Conservation (phyloP, 306 rosid genomes). For the Cajanus cajan region DNA sequence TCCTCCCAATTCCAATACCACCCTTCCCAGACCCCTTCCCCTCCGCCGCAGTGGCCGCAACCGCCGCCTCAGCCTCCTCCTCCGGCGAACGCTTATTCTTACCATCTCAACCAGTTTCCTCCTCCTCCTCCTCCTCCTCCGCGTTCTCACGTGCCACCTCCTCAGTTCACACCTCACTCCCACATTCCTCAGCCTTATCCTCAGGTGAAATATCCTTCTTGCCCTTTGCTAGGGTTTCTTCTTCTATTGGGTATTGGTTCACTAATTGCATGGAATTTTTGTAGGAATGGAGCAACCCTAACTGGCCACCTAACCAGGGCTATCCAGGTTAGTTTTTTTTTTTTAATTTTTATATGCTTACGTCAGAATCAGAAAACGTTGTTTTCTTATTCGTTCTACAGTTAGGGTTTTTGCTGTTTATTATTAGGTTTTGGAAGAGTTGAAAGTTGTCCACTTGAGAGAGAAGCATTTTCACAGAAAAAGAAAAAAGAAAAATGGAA, state of each 20-base stretch:
- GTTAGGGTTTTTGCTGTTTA: conserved; percentile 16
- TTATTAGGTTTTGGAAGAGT: neutral
- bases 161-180: conserved; percentile 58
- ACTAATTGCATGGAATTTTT: conserved; percentile 1
- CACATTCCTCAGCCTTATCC: conserved; percentile 67
- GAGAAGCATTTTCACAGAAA: neutral
- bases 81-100: conserved; percentile 56
- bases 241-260: neutral
- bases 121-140: conserved; percentile 59
- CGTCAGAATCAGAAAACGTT: neutral
- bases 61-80: conserved; percentile 45
- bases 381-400: neutral
- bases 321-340: conserved; percentile 56
- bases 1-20: conserved; percentile 76
- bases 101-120: conserved; percentile 56
- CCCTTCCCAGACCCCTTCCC: conserved; percentile 67
- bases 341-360: neutral
- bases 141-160: conserved; percentile 44
- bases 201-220: conserved; percentile 40
- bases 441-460: conserved; percentile 1
- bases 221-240: conserved; percentile 31
- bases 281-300: conserved; percentile 77
- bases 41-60: conserved; percentile 76
- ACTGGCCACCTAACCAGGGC: conserved; percentile 61
- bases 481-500: neutral